phyloP scores from a whole-genome alignment of 2,329 filamentous ascomycete genomes.

The Gliomastix tumulicola region DNA sequence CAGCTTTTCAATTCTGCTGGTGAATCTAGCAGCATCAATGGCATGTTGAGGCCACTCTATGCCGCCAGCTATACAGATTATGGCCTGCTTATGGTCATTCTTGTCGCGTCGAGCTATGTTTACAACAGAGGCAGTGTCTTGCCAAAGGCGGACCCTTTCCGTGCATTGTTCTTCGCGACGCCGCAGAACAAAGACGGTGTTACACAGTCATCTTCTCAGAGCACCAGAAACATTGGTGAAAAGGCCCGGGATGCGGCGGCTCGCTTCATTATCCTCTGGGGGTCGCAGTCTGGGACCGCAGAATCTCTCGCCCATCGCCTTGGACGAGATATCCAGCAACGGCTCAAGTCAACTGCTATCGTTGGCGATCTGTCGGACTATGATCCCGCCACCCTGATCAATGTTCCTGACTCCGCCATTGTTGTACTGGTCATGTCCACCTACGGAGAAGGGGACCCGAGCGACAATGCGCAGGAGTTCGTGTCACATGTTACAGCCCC shows the following conservation, averaged over 20 bases:
- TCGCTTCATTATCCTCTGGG: constrained; percentile 43
- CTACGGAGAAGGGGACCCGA: constrained; percentile 96
- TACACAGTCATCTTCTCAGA: not conserved
- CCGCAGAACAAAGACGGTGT: not conserved
- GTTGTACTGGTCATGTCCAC: constrained; percentile 59
- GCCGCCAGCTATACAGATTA: not conserved
- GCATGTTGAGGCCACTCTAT: not conserved
- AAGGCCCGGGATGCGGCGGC: not conserved
- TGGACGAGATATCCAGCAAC: constrained; percentile 82
- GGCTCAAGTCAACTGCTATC: constrained; percentile 27
- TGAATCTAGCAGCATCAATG: not conserved
- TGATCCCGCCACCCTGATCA: not conserved
- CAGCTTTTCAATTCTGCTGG: not conserved
- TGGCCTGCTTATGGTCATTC: not conserved
- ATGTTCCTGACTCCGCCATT: not conserved
- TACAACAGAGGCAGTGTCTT: not conserved
- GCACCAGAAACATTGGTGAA: not conserved
- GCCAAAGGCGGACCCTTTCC: not conserved
- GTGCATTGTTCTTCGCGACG: not conserved
- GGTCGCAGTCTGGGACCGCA: constrained; percentile 91
- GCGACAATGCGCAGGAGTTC: constrained; percentile 97
- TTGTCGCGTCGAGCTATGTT: not conserved
- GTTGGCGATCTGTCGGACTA: constrained; percentile 3
- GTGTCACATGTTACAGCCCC: constrained; percentile 56
- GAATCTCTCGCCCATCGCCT: constrained; percentile 85